Base-by-base conservation (phyloP, 129 eudicot species). In the Flaveria robusta region DNA sequence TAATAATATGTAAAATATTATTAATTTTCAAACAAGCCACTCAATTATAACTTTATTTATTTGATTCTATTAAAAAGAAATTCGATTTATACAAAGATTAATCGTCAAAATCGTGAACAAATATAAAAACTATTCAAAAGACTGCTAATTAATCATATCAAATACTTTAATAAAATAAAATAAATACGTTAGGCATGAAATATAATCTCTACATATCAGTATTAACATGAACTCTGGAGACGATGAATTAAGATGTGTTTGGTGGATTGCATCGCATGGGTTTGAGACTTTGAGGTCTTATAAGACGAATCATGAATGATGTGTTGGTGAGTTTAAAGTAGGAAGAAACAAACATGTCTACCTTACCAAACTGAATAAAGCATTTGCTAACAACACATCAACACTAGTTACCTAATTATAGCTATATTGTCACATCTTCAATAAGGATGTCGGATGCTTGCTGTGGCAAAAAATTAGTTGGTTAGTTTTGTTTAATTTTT, bases 261-360 rank as follows among this genome's bases (percentile, higher is more conserved):
- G 41, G 42, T 62, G 68, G 68, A 24, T 62, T 62, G 68, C 10
- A 62, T 62, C 41, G 3, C 11, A 24, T 7, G 42, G 2, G 60
- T n/a, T n/a, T n/a, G n/a, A n/a, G n/a, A n/a, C n/a, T n/a, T 5
- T 52, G 24, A 11, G 24, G 24, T 64, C 12, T 1, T 14, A 8
- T 64, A 64, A 64, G 14, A 64, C 69, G 31, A 16, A 34, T 14
- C 69, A 64, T 64, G 69, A 31, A 46, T 7, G 14, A 31, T 65
- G 46, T 65, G 70, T 65, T 29, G 70, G 70, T 65, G 23, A 16
- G 14, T 65, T 31, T 22, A 23, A 62, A 62, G 19, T 29, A 26
- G 42, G 26, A 5, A 10, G 67, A 65, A 31, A 65, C 26, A 31
- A 31, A 65, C 26, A 16, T 37, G 70, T 65, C 70, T 34, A 16